phyloP scores from a whole-genome alignment of 495 filamentous ascomycete species.

The Neurospora cerealis region DNA sequence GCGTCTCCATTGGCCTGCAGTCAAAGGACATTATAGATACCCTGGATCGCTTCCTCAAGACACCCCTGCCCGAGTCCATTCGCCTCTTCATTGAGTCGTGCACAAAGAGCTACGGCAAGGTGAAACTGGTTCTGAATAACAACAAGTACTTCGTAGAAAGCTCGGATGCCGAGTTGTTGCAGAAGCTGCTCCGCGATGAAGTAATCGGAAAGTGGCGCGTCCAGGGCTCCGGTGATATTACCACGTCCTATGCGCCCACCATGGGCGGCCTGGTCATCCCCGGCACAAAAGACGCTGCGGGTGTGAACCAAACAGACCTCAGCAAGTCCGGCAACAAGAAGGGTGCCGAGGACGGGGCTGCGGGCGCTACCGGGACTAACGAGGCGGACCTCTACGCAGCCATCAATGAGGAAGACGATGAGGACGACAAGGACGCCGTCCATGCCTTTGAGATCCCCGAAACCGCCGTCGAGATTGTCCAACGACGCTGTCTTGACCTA shows the following conservation, averaged over 20 bases:
- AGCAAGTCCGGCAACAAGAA: conserved; percentile 23
- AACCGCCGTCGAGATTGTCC: conserved; percentile 68
- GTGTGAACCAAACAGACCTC: conserved; percentile 55
- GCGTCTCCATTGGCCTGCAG: conserved; percentile 81
- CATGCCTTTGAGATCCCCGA: conserved; percentile 90
- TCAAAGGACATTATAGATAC: conserved; percentile 84
- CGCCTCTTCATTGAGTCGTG: conserved; percentile 69
- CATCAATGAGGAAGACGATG: conserved; percentile 76
- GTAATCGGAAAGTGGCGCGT: conserved; percentile 36
- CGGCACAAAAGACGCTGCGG: conserved; percentile 86
- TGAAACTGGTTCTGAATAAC: conserved; percentile 88
- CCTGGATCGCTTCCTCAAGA: conserved; percentile 81
- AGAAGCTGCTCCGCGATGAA: conserved; percentile 59
- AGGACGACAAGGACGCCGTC: conserved; percentile 78
- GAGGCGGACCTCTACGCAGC: conserved; percentile 40
- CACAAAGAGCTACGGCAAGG: conserved; percentile 87
- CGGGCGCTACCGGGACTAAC: not conserved
- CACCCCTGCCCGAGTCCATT: conserved; percentile 67
- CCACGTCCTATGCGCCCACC: conserved; percentile 70
- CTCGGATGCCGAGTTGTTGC: conserved; percentile 72
- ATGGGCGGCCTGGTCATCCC: conserved; percentile 89
- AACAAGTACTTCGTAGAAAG: conserved; percentile 93
- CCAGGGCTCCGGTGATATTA: conserved; percentile 55
- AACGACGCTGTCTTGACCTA: conserved; percentile 81
- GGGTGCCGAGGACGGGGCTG: conserved; percentile 11